These are phyloP conservation scores for Daldinia vernicosa DNA, from an alignment of 495 filamentous ascomycete genomes.

Conservation along the genomic window DNA sequence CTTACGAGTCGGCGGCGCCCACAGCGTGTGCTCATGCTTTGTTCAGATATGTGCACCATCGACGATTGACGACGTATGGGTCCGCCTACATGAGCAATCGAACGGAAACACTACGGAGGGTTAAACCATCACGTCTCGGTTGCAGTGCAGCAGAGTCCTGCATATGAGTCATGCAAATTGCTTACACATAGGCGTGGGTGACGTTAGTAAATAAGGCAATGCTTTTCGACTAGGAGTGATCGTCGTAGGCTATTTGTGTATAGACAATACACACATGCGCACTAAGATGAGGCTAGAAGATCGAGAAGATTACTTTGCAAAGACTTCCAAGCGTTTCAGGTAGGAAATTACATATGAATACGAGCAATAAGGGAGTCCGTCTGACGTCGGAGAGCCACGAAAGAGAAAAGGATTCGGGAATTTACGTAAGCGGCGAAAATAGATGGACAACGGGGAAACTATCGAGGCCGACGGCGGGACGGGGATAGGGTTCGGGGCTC, in stretches of 20 bases:
- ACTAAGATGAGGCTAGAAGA: not conserved
- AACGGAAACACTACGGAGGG: slow-evolving; percentile 17
- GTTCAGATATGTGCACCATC: slow-evolving; percentile 8
- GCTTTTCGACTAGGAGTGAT: not conserved
- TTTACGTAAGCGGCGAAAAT: slow-evolving; percentile 29
- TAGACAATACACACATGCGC: not conserved
- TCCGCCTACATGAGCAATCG: not conserved
- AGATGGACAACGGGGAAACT: slow-evolving; percentile 21
- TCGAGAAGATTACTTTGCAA: not conserved
- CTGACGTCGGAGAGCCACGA: not conserved
- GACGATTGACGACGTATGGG: slow-evolving; percentile 7
- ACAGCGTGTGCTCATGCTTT: not conserved
- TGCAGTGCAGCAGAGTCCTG: slow-evolving; percentile 16
- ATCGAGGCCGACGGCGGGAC: slow-evolving; percentile 17
- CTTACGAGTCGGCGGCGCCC: not conserved
- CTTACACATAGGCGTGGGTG: slow-evolving; percentile 28
- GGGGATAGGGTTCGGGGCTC: slow-evolving; percentile 30
- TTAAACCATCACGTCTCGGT: slow-evolving; percentile 9
- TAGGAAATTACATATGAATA: not conserved
- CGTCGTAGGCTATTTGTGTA: not conserved
- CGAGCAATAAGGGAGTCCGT: not conserved
- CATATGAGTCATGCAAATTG: slow-evolving; percentile 38
- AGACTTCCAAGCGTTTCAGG: not conserved
- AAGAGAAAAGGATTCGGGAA: slow-evolving; percentile 7
- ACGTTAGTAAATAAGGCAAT: slow-evolving; percentile 23